A percentile compares a stretch with the other conserved stretches of the same genome.
Conservation (phyloP, 1,284 basidiomycete species). For the Rhizoctonia solani region DNA sequence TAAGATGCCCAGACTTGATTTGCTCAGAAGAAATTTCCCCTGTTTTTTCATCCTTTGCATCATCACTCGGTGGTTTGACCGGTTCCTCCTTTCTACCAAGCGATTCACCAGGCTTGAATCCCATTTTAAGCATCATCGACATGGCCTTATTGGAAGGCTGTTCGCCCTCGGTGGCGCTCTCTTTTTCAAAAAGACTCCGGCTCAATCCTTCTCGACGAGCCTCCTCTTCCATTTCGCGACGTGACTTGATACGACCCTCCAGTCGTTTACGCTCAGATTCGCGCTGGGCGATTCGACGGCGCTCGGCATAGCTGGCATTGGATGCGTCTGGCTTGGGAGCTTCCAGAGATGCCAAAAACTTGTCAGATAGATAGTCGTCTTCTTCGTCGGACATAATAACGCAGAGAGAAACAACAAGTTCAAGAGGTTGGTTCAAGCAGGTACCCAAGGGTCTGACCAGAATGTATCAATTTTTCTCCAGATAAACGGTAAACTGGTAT, state of each 20-base stretch:
- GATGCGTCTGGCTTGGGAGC: conserved; percentile 9
- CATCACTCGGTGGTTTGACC: neutral
- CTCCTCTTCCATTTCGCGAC: conserved; percentile 71
- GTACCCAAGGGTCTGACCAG: neutral
- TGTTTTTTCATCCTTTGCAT: conserved; percentile 37
- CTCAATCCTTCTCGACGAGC: conserved; percentile 72
- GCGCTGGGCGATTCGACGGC: conserved; percentile 64
- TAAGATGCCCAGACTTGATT: conserved; percentile 49
- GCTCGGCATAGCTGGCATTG: conserved; percentile 56
- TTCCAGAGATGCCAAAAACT: conserved; percentile 57
- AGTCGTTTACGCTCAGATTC: conserved; percentile 64
- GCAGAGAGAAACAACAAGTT: neutral
- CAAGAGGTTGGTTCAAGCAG: neutral
- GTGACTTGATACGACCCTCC: conserved; percentile 53
- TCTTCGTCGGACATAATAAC: conserved; percentile 53
- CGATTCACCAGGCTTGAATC: conserved; percentile 77
- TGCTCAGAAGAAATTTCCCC: conserved; percentile 36
- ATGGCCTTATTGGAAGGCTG: conserved; percentile 59
- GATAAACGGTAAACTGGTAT: no score
- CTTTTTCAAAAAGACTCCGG: conserved; percentile 76
- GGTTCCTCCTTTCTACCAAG: conserved; percentile 54
- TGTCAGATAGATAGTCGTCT: conserved; percentile 84
- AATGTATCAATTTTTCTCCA: no score
- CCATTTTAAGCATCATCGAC: conserved; percentile 88
- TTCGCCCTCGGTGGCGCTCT: conserved; percentile 61